Base-by-base conservation (phyloP, 305 asterid genomes). In the Solanum chacoense region DNA sequence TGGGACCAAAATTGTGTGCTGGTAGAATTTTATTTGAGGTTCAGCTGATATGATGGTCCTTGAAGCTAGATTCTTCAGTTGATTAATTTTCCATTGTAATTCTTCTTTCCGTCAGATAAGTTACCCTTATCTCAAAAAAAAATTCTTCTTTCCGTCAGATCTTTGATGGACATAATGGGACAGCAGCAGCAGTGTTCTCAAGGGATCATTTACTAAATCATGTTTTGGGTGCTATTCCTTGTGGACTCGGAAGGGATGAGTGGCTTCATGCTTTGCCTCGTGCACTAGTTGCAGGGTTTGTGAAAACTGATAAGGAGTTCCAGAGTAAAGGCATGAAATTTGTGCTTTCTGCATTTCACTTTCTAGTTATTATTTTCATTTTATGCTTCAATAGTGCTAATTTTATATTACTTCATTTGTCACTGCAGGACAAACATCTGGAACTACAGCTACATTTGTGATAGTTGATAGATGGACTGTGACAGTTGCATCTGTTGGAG, bases 271-370 rank as follows among this genome's bases (percentile, higher is more conserved):
- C 96, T 10, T 94, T 97, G 80, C 99, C 98, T 72, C 94, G 98
- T 32, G 99, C 99, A 84, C 92, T 97, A 87, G 99, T 97, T 73
- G 97, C 98, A 5, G 99, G 99, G 16, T 97, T 97, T 89, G 99
- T 97, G 83, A 97, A 97, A 88, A 91, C 99, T 13, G 99, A 96
- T 71, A 95, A 93, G 91, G 99, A 95, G 92, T 96, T 96, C 88
- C 99, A 96, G 91, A 93, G 94, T 89, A 94, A 90, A 95, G 99
- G 99, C 92, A 94, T 37, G 91, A n/a, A 28, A 55, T 89, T 89
- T 89, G 34, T 55, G 24, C 42, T 69, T 81, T 91, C 11, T 7
- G 22, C 40, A 16, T n/a, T 7, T 42, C 11, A 38, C 31, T 16
- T 69, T 87, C 36, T 8, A 12, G 36, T 13, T 88, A 37, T 6